Evolutionary conservation across 352 stramenopile species (phyloP), one percentile per base, ranked within the genome.

Genomic region (Thalassiosira gravida): DNA sequence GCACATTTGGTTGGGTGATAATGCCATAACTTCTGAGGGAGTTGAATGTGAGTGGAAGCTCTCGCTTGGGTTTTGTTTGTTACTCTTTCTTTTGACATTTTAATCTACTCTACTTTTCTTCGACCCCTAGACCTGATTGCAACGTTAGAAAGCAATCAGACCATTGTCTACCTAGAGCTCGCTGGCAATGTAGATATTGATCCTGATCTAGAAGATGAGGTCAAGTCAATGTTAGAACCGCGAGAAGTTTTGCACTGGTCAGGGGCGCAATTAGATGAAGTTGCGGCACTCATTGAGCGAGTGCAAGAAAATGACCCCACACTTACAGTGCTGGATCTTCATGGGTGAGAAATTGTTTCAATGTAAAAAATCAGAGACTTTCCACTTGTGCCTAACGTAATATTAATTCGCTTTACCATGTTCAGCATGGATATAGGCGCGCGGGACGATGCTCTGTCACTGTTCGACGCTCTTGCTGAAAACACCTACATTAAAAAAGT

Each of bases 61-160:
- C 16, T 8, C 42, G n/a, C 30, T 65, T 55, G 14, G 8, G 7
- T 70, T 74, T 44, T 44, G 14, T 50, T 52, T 18, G 14, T 46
- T n/a, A n/a, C n/a, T n/a, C n/a, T n/a, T n/a, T n/a, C n/a, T n/a
- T n/a, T n/a, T n/a, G n/a, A 44, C 24, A 37, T 67, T 1, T 49
- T 30, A 55, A 37, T 55, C 13, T 0, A 46, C 55, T 11, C 57
- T n/a, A n/a, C n/a, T n/a, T 50, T 47, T 16, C 22, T 22, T 59
- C 18, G 42, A 29, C 13, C 11, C 24, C 20, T 29, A 70, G 62
- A 76, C 39, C 61, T 83, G 22, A 75, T 76, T 46, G 64, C 27
- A 25, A 68, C 68, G n/a, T 35, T 83, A 8, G 75, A 77, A 66
- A 79, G 61, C 25, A 83, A 83, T 52, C 7, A 68, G 7, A 76